phyloP scores from a whole-genome alignment of 2,329 filamentous ascomycete genomes.

The Fusarium sp. region DNA sequence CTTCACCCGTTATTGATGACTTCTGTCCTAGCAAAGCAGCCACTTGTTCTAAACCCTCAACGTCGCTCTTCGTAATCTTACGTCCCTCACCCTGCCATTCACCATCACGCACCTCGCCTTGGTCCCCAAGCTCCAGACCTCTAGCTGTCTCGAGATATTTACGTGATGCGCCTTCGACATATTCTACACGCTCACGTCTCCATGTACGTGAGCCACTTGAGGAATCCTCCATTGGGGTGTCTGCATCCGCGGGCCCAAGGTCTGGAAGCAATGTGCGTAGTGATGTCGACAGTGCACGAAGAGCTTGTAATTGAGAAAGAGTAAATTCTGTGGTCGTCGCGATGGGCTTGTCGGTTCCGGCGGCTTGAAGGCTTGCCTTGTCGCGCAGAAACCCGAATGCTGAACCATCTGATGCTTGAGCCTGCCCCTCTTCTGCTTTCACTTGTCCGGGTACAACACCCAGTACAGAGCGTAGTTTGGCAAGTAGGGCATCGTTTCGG shows the following conservation, averaged over 20 bases:
- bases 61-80: slow-evolving; percentile 64
- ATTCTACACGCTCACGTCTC: slow-evolving; percentile 79
- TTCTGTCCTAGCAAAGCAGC: slow-evolving; percentile 58
- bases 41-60: slow-evolving; percentile 68
- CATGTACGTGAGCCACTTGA: slow-evolving; percentile 64
- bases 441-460: slow-evolving; percentile 49
- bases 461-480: slow-evolving; percentile 66
- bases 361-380: slow-evolving; percentile 62
- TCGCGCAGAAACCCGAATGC: slow-evolving; percentile 70
- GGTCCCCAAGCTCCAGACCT: slow-evolving; percentile 73
- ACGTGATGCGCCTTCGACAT: slow-evolving; percentile 84
- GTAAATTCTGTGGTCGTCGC: slow-evolving; percentile 82
- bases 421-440: slow-evolving; percentile 43
- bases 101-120: slow-evolving; percentile 73
- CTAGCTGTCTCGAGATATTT: slow-evolving; percentile 79
- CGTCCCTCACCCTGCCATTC: slow-evolving; percentile 71
- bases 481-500: slow-evolving; percentile 78
- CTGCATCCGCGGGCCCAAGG: slow-evolving; percentile 56
- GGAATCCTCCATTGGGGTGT: slow-evolving; percentile 48
- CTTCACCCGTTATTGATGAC: background rate
- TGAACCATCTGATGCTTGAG: slow-evolving; percentile 27
- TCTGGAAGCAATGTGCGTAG: slow-evolving; percentile 76
- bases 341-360: slow-evolving; percentile 67
- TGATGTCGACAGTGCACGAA: slow-evolving; percentile 73
- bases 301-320: slow-evolving; percentile 82